phyloP scores from a whole-genome alignment of 495 filamentous ascomycete species.

The Penicillium salamii region DNA sequence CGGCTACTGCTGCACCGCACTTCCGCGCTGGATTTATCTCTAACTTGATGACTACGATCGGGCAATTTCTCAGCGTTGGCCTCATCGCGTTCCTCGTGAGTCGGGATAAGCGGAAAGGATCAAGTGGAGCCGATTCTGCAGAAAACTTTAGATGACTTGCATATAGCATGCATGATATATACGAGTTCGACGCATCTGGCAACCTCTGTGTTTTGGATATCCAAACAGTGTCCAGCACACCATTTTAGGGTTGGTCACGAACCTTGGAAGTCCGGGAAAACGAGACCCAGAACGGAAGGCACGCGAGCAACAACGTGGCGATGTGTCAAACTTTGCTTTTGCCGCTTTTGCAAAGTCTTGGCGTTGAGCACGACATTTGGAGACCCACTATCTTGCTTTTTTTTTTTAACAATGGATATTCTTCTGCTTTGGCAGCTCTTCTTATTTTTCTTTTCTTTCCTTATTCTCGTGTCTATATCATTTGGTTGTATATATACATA shows the following conservation, averaged over 20 bases:
- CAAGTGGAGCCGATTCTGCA: neutral
- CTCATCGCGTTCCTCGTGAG: neutral
- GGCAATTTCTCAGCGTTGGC: neutral
- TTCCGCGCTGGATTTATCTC: conserved; percentile 27
- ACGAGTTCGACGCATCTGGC: too few species aligned
- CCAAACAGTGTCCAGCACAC: neutral
- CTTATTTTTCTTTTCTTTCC: neutral
- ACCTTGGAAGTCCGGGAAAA: too few species aligned
- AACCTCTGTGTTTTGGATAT: too few species aligned
- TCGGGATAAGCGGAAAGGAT: neutral
- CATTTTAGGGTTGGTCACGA: neutral
- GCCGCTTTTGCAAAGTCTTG: neutral
- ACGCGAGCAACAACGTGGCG: neutral
- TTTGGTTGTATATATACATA: neutral
- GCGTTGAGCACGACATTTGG: conserved; percentile 5
- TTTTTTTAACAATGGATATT: neutral
- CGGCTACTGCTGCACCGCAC: conserved; percentile 24
- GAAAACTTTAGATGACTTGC: neutral
- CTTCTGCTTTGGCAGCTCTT: neutral
- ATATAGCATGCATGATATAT: too few species aligned
- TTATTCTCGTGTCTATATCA: neutral
- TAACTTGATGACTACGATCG: conserved; percentile 1
- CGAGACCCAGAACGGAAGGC: neutral
- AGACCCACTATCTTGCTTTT: neutral
- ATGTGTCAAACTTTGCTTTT: conserved; percentile 1